These are phyloP conservation scores for Crassisporium funariophilum DNA, from an alignment of 768 basidiomycete species.

Conservation along the genomic window DNA sequence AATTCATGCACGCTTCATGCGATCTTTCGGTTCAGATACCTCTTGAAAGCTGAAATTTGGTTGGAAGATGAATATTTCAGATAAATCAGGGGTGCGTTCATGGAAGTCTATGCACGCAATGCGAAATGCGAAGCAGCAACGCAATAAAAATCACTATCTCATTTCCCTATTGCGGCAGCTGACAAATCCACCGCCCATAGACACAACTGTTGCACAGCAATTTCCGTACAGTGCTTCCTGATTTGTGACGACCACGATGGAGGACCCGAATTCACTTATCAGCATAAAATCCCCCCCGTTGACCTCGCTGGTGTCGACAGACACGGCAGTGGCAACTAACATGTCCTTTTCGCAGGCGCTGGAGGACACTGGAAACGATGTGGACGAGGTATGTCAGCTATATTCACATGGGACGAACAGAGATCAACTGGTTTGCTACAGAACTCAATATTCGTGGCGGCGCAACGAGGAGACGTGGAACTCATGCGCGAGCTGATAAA, in stretches of 20 bases:
- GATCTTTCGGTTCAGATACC: too few species aligned
- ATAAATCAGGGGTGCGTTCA: too few species aligned
- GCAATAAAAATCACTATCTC: too few species aligned
- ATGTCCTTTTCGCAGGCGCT: conserved; percentile 48
- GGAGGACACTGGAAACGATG: conserved; percentile 30
- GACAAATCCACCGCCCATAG: too few species aligned
- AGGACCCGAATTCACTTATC: conserved; percentile 40
- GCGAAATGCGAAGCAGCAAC: too few species aligned
- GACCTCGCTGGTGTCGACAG: conserved; percentile 47
- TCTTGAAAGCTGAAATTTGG: too few species aligned
- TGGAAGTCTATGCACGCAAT: too few species aligned
- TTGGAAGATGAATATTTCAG: too few species aligned
- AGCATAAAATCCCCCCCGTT: conserved; percentile 54
- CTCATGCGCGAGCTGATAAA: conserved; percentile 67
- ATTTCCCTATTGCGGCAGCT: too few species aligned
- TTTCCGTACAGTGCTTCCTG: too few species aligned
- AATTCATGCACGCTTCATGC: too few species aligned
- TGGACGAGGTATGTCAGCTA: conserved; percentile 40
- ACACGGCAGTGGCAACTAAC: conserved; percentile 48
- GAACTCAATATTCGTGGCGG: conserved; percentile 78
- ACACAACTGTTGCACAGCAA: too few species aligned
- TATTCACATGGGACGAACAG: not conserved
- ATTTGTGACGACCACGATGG: conserved; percentile 37
- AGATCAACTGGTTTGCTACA: conserved; percentile 22
- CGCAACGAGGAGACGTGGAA: conserved; percentile 82